Percentiles rank a stretch among this genome's conserved stretches.
Evolutionary conservation across 306 rosid species (phyloP).

Genomic region (Cucurbita argyrosperma): DNA sequence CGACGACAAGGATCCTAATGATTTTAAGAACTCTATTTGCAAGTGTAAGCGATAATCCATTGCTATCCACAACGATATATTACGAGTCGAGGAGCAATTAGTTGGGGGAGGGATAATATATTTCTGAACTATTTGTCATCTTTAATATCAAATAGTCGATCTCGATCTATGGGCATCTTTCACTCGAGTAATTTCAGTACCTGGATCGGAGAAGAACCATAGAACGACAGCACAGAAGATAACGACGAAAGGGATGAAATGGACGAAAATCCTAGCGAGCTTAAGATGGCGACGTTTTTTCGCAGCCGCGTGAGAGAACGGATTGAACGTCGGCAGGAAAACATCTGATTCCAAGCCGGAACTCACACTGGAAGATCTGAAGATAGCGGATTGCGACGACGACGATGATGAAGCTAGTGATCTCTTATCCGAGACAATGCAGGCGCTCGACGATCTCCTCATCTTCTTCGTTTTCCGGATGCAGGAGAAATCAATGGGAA

Average conservation of each 20-base stretch:
- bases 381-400: conserved; percentile 14
- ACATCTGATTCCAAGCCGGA: conserved; percentile 15
- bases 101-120: neutral
- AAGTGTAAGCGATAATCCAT: neutral
- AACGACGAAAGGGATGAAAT: conserved; percentile 65
- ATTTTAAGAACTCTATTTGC: neutral
- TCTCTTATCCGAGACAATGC: neutral
- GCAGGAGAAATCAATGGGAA: neutral
- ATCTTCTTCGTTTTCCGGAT: conserved; percentile 4
- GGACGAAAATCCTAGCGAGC: conserved; percentile 52
- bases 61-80: neutral
- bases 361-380: conserved; percentile 21
- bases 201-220: conserved; percentile 70
- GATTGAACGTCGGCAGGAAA: conserved; percentile 55
- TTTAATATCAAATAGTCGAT: neutral
- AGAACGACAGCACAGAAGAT: conserved; percentile 68
- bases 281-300: conserved; percentile 41
- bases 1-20: neutral
- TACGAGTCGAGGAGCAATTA: no score
- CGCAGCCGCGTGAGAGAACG: conserved; percentile 56
- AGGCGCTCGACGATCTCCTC: conserved; percentile 26
- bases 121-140: neutral
- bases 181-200: conserved; percentile 6
- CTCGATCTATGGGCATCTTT: neutral
- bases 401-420: neutral